Evolutionary conservation across 2,329 filamentous ascomycete species (phyloP).

Genomic region (Metarhizium sp.): DNA sequence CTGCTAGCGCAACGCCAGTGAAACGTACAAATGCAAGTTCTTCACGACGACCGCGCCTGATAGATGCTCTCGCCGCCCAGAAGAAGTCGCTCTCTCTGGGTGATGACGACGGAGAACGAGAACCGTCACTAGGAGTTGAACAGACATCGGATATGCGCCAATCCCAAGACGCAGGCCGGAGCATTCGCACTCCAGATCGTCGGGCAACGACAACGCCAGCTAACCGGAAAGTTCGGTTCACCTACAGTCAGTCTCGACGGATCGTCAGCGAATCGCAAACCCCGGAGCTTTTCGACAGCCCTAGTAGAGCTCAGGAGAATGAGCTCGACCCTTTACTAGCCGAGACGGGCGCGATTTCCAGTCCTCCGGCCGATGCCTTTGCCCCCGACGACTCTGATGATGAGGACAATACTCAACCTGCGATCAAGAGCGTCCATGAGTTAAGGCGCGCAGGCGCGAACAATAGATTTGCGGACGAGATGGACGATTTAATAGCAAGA

Average conservation of each 20-base stretch:
- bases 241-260: constrained; percentile 25
- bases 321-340: constrained; percentile 12
- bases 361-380: constrained; percentile 13
- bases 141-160: neutral
- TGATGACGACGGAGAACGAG: constrained; percentile 1
- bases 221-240: constrained; percentile 23
- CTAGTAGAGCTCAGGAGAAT: constrained; percentile 4
- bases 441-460: constrained; percentile 57
- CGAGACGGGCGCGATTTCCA: constrained; percentile 13
- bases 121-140: neutral
- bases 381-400: constrained; percentile 24
- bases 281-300: constrained; percentile 13
- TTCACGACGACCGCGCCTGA: constrained; percentile 8
- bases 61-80: constrained; percentile 11
- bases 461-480: constrained; percentile 55
- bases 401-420: constrained; percentile 34
- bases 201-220: constrained; percentile 14
- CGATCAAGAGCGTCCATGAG: constrained; percentile 56
- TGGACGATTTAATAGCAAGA: constrained; percentile 54
- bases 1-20: neutral
- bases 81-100: neutral
- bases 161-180: neutral
- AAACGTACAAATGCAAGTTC: neutral
- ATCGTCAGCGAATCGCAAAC: constrained; percentile 18
- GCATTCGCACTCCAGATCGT: constrained; percentile 10